Conservation (phyloP, 257 asterid species). For the Jacaranda mimosifolia region DNA sequence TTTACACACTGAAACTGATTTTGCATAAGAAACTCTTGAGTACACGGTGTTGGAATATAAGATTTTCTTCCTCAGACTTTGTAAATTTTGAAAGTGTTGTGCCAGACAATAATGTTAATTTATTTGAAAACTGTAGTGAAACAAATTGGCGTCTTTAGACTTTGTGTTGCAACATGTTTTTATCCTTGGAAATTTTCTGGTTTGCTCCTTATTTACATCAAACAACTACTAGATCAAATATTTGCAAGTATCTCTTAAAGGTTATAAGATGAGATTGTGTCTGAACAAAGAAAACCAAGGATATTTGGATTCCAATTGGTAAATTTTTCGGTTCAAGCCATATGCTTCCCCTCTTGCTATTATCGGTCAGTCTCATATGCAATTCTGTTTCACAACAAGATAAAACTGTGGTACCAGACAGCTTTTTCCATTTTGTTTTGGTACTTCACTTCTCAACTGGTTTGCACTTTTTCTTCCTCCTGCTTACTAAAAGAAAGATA, state of each 20-base stretch:
- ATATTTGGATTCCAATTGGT: slow-evolving; percentile 14
- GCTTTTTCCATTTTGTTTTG: neutral
- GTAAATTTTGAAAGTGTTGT: slow-evolving; percentile 14
- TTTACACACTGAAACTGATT: neutral
- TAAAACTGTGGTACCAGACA: slow-evolving; percentile 31
- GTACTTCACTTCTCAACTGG: slow-evolving; percentile 38
- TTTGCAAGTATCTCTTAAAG: slow-evolving; percentile 2
- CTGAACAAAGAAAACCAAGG: neutral
- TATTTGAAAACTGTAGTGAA: too few relatives aligned
- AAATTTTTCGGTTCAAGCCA: slow-evolving; percentile 12
- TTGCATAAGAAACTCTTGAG: neutral
- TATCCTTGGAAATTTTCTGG: neutral
- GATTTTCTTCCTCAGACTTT: too few relatives aligned
- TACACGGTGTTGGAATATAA: neutral
- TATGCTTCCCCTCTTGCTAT: slow-evolving; percentile 9
- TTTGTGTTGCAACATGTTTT: neutral
- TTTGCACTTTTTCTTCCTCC: slow-evolving; percentile 27
- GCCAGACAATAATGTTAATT: neutral
- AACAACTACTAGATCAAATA: neutral
- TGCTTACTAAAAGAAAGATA: slow-evolving; percentile 26
- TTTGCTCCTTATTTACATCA: neutral
- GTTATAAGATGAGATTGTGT: slow-evolving; percentile 12
- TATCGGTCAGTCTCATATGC: neutral
- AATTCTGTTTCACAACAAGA: slow-evolving; percentile 23
- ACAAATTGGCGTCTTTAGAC: too few relatives aligned